Base-by-base conservation (phyloP, 768 basidiomycete species). In the Nidularia sp. region DNA sequence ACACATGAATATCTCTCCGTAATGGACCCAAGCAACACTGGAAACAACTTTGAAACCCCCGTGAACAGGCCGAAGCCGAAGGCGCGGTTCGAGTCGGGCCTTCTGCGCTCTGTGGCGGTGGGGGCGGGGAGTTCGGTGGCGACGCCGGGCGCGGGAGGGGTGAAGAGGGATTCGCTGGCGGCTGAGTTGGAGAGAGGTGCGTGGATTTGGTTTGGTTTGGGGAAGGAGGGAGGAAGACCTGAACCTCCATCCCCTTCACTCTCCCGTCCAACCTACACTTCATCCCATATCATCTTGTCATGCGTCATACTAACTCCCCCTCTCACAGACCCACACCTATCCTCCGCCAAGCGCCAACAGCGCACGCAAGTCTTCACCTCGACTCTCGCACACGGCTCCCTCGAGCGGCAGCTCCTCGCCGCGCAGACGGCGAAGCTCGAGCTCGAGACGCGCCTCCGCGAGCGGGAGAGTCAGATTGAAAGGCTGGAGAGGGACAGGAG, bases 401-500 rank as follows among this genome's bases (percentile, higher is more conserved):
- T 90, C 13, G 87, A 90, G 59, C 71, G 89, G n/a, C 82, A 85
- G 55, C 75, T 91, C 1, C 68, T 82, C 6, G 70, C 83, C 2
- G 75, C 81, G 0, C 83, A 88, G 54, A 77, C 84, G 0, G 71
- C 79, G 5, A 83, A 83, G 55, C 66, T 79, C 18, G 85, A 89
- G 35, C 68, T 89, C 35, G 87, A 90, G 63, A 75, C 77, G 9
- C 84, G 84, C 62, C 69, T 90, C 3, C 73, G 84, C 33, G 85
- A 90, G 65, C 81, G 79, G 61, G 85, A 88, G 2, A 56, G 74
- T 1, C 63, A 70, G 22, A 76, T 91, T 29, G 86, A 88, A 42
- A 70, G 81, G 43, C 72, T 93, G 7, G 86, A 90, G 59, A 70
- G 78, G 13, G 90, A 92, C 60, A 70, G 88, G 35, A 70, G 86